phyloP scores from a whole-genome alignment of 345 rosid genomes.

The Rubroshorea leprosula region DNA sequence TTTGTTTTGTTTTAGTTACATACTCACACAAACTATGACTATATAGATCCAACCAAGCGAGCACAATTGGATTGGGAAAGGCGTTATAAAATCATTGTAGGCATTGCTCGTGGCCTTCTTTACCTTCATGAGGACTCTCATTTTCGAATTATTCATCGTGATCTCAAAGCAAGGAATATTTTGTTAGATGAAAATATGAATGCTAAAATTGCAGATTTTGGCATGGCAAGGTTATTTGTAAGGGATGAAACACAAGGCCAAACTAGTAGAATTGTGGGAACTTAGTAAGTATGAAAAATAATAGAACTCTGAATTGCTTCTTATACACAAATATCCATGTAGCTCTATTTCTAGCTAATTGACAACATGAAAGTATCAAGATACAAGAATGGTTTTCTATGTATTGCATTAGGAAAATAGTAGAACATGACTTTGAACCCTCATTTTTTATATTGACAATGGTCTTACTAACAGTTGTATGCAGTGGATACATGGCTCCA shows the following conservation, averaged over 20 bases:
- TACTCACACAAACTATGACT: not conserved
- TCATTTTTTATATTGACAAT: not conserved
- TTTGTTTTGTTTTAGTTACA: not conserved
- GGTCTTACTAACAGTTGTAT: not conserved
- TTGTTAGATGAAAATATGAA: conserved; percentile 36
- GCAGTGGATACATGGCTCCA: conserved; percentile 39
- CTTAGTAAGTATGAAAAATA: conserved; percentile 29
- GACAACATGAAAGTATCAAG: too few species aligned
- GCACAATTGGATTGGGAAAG: conserved; percentile 22
- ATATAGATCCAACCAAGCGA: conserved; percentile 21
- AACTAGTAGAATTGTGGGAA: conserved; percentile 35
- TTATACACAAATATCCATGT: not conserved
- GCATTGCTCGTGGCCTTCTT: conserved; percentile 39
- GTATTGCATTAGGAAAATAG: too few species aligned
- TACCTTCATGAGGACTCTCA: conserved; percentile 47
- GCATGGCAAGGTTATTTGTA: conserved; percentile 39
- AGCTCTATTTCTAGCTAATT: not conserved
- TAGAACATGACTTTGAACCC: too few species aligned
- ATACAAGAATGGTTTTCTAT: too few species aligned
- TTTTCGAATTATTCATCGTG: conserved; percentile 38
- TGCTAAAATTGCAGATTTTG: conserved; percentile 46
- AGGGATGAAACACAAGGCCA: conserved; percentile 32
- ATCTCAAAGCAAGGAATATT: conserved; percentile 42
- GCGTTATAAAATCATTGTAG: conserved; percentile 31
- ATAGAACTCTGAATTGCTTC: not conserved